phyloP scores from a whole-genome alignment of 257 asterid species.

The Przewalskia tangutica region DNA sequence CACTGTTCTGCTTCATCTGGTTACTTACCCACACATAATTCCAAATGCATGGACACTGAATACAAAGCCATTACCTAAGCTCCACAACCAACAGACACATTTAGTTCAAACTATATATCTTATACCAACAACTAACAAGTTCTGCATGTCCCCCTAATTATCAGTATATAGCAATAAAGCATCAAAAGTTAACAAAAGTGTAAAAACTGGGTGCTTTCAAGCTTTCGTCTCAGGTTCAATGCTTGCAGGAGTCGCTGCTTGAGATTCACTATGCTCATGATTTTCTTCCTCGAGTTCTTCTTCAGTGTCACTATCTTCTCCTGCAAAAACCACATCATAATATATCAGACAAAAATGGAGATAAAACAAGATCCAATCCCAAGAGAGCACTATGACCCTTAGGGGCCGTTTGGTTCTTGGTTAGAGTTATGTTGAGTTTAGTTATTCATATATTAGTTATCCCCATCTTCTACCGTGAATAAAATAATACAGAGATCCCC shows the following conservation, averaged over 20 bases:
- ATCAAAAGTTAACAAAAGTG: background rate
- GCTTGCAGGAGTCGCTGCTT: slow-evolving; percentile 8
- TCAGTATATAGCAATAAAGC: background rate
- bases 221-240: slow-evolving; percentile 12
- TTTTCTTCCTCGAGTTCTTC: slow-evolving; percentile 11
- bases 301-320: slow-evolving; percentile 26
- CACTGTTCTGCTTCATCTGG: background rate
- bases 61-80: background rate
- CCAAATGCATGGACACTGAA: background rate
- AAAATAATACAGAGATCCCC: no score
- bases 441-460: no score
- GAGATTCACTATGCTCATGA: slow-evolving; percentile 5
- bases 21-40: background rate
- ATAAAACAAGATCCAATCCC: background rate
- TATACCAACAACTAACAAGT: background rate
- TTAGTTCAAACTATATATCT: background rate
- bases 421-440: no score
- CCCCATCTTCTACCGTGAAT: no score
- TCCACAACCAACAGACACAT: background rate
- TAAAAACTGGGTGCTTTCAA: background rate
- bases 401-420: no score
- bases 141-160: background rate
- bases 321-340: background rate
- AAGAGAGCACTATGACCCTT: background rate
- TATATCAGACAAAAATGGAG: background rate